Evolutionary conservation across 129 eudicot genomes (phyloP).

Genomic region (Cynara cardunculus): DNA sequence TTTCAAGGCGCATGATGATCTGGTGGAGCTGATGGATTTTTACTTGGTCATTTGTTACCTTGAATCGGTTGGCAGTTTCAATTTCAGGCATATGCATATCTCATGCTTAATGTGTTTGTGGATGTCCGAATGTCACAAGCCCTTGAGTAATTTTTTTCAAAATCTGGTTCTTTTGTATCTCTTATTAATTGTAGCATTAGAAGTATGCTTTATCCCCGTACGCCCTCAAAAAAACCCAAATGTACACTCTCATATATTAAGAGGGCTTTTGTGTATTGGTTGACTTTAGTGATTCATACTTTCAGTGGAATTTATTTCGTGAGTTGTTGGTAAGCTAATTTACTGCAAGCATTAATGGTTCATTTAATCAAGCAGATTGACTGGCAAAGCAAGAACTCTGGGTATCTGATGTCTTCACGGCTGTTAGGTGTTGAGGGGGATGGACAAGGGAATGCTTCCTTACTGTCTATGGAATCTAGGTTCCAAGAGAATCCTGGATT

Average conservation of each 20-base stretch:
- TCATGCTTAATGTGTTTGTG: neutral
- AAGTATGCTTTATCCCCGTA: neutral
- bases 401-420: constrained; percentile 62
- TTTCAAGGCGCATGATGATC: neutral
- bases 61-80: neutral
- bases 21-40: neutral
- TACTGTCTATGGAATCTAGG: constrained; percentile 36
- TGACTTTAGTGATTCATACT: neutral
- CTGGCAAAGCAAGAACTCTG: constrained; percentile 10
- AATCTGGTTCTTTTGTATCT: neutral
- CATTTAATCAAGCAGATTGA: constrained; percentile 24
- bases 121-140: neutral
- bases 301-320: neutral
- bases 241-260: neutral
- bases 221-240: neutral
- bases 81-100: neutral
- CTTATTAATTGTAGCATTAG: neutral
- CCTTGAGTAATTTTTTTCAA: neutral
- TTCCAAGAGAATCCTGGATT: constrained; percentile 29
- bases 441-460: constrained; percentile 27
- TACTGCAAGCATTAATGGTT: neutral
- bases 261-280: neutral
- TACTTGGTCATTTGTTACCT: neutral
- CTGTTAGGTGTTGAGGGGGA: constrained; percentile 53
- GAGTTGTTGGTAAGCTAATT: constrained; percentile 5